Percentiles rank a stretch among this genome's conserved stretches.
Conservation (phyloP, 1,284 basidiomycete genomes). For the Psilocybe mexicana region DNA sequence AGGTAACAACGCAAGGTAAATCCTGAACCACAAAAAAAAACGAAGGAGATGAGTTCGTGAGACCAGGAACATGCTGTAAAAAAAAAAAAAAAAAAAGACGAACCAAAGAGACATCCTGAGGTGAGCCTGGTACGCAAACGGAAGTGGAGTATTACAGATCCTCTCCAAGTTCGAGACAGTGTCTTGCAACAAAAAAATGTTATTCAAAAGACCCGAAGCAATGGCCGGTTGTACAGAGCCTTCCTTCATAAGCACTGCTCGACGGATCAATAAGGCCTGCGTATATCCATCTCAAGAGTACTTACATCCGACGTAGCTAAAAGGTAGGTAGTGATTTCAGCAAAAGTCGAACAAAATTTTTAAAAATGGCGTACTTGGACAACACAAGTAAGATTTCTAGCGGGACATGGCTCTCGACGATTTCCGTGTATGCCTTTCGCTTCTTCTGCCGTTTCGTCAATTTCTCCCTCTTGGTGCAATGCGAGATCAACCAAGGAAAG, state of each 20-base stretch:
- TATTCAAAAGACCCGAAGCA: conserved; percentile 46
- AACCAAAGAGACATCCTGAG: conserved; percentile 58
- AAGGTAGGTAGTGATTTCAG: neutral
- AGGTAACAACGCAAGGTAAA: conserved; percentile 63
- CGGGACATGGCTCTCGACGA: conserved; percentile 61
- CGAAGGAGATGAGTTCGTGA: too few relatives aligned
- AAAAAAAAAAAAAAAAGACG: too few relatives aligned
- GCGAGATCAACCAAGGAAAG: conserved; percentile 37
- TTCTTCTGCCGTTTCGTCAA: conserved; percentile 19
- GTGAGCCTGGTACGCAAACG: conserved; percentile 70
- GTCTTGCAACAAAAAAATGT: conserved; percentile 52
- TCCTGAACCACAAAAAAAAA: conserved; percentile 40
- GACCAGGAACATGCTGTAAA: too few relatives aligned
- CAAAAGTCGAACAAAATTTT: neutral
- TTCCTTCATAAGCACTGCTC: conserved; percentile 41
- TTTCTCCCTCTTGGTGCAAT: conserved; percentile 13
- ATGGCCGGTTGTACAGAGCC: conserved; percentile 47
- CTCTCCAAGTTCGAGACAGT: conserved; percentile 59
- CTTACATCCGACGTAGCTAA: conserved; percentile 49
- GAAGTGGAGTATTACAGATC: conserved; percentile 60
- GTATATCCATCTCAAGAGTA: conserved; percentile 4
- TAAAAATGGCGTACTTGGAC: conserved; percentile 34
- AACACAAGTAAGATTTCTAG: conserved; percentile 59
- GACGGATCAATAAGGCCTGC: neutral
- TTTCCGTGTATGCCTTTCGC: conserved; percentile 37